These are phyloP conservation scores for Podaxis sp. DNA, from an alignment of 768 basidiomycete genomes.

Conservation along the genomic window DNA sequence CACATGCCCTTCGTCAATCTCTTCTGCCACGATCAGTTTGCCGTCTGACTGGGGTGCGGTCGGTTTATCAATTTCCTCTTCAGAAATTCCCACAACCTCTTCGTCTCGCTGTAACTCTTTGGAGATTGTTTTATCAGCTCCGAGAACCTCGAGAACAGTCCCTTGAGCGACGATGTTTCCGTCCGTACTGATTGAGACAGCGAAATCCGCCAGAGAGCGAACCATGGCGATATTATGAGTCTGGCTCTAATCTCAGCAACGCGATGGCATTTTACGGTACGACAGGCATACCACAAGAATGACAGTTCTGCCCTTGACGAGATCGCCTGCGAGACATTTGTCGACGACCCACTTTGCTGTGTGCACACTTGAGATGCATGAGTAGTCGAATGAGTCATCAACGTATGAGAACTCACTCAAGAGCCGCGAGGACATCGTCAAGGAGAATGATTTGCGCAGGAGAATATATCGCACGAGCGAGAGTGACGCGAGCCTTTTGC, in stretches of 20 bases:
- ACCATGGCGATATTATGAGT: conserved; percentile 52
- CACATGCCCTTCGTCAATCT: conserved; percentile 59
- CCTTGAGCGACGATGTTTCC: conserved; percentile 53
- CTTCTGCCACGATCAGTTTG: conserved; percentile 62
- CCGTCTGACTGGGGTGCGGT: conserved; percentile 37
- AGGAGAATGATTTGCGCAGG: conserved; percentile 60
- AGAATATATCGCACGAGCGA: conserved; percentile 46
- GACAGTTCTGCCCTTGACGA: conserved; percentile 76
- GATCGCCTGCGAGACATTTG: conserved; percentile 74
- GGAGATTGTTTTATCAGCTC: conserved; percentile 25
- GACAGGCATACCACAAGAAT: conserved; percentile 62
- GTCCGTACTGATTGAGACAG: conserved; percentile 54
- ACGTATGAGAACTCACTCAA: conserved; percentile 36
- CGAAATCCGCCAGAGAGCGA: conserved; percentile 50
- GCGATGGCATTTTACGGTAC: neutral
- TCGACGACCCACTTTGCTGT: conserved; percentile 81
- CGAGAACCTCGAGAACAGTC: conserved; percentile 44
- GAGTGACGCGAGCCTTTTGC: conserved; percentile 46
- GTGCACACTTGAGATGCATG: conserved; percentile 47
- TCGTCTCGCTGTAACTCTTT: conserved; percentile 30
- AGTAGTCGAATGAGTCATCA: neutral
- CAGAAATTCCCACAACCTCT: conserved; percentile 27
- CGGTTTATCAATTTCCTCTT: conserved; percentile 25
- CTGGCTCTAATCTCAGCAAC: conserved; percentile 20
- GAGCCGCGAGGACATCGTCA: conserved; percentile 70